A percentile compares a stretch with the other conserved stretches of the same genome.
phyloP scores from a whole-genome alignment of 768 basidiomycete species.

The Candolleomyces aberdarensis region DNA sequence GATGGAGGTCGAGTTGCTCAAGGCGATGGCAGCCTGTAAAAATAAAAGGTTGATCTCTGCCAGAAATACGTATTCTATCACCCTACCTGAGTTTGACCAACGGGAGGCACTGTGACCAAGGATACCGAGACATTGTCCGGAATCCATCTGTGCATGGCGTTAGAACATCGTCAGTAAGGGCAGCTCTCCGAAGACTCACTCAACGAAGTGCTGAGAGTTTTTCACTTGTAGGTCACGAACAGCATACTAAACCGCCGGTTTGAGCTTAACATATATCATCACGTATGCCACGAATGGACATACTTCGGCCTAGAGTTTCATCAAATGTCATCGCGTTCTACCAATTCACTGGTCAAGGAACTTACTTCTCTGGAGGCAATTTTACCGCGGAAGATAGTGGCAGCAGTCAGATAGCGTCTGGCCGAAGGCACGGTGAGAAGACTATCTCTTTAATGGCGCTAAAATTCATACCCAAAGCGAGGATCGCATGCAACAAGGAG shows the following conservation, averaged over 20 bases:
- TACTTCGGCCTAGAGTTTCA: constrained; percentile 48
- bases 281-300: constrained; percentile 20
- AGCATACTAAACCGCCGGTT: constrained; percentile 44
- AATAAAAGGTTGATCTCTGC: constrained; percentile 10
- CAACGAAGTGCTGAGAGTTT: constrained; percentile 74
- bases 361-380: constrained; percentile 78
- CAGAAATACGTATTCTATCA: neutral
- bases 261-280: constrained; percentile 23
- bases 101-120: constrained; percentile 78
- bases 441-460: constrained; percentile 4
- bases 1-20: constrained; percentile 78
- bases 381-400: constrained; percentile 83
- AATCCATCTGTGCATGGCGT: constrained; percentile 59
- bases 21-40: constrained; percentile 59
- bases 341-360: constrained; percentile 14
- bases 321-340: constrained; percentile 34
- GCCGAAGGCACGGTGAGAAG: neutral
- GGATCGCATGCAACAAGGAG: constrained; percentile 84
- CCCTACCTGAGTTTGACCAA: constrained; percentile 68
- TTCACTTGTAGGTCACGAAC: constrained; percentile 73
- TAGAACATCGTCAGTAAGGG: neutral
- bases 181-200: constrained; percentile 45
- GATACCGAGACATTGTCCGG: constrained; percentile 88
- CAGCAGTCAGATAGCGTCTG: constrained; percentile 84
- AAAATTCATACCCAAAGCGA: constrained; percentile 55